Base-by-base conservation (phyloP, 2,329 filamentous ascomycete species). In the Microdochium bolleyi region DNA sequence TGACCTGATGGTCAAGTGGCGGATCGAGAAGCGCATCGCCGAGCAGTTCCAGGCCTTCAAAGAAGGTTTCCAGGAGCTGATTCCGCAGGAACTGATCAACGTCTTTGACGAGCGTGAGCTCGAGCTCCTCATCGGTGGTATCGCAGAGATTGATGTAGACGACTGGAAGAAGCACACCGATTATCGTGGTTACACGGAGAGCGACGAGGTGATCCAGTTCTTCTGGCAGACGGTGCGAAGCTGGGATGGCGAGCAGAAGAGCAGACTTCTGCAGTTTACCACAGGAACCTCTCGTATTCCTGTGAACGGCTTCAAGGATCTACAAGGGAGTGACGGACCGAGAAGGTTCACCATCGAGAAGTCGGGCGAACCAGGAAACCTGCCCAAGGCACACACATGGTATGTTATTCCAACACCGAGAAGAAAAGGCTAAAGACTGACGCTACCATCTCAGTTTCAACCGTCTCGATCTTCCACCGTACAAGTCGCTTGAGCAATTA, bases 131-230 rank as follows among this genome's bases (percentile, higher is more conserved):
- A 97, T 99, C 66, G 94, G 94, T 60, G 94, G 94, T 79, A 99
- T 99, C 62, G 94, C 94, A n/a, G 94, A 99, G 72, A 99, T 99
- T 61, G 94, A 99, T 65, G 92, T 99, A 16, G 94, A 99, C 55
- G 94, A 99, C 72, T 99, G 94, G 94, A 97, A 99, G 87, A 99
- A 99, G 78, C 94, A 99, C 74, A 99, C 94, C 49, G 94, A 99
- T 67, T 99, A 99, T 72, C 88, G 94, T 62, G 94, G 94, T 52
- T 99, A 99, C 79, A 96, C 95, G 10, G 94, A 99, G 73, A 91
- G 86, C 53, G 94, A 99, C 63, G 90, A 96, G 66, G 94, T 99
- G 24, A 94, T 99, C 60, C 89, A 95, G 70, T 92, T 95, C 77
- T 99, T 99, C 81, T 99, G 94, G 94, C 92, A 96, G 77, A 92